A percentile compares a stretch with the other conserved stretches of the same genome.
phyloP scores from a whole-genome alignment of 2,329 filamentous ascomycete species.

The Pseudocercospora fijiensis region DNA sequence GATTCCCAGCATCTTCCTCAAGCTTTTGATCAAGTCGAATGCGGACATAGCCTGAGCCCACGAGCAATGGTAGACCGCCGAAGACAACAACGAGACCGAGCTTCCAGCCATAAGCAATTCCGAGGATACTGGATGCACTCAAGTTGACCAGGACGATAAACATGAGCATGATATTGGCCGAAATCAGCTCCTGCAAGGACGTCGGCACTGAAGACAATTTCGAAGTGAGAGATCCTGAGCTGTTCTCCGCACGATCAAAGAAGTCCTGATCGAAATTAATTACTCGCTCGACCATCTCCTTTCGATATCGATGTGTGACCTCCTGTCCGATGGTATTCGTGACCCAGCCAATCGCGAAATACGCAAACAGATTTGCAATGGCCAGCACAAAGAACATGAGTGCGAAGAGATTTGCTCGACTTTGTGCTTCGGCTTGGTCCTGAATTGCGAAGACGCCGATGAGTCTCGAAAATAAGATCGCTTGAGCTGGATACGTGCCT shows the following conservation, averaged over 20 bases:
- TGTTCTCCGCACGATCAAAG: conserved; percentile 49
- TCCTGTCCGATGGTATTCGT: conserved; percentile 50
- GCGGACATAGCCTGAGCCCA: conserved; percentile 38
- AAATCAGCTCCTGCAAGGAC: conserved; percentile 52
- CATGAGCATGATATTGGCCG: conserved; percentile 45
- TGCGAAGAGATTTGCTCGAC: conserved; percentile 52
- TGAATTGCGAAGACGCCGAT: conserved; percentile 49
- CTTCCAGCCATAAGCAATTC: conserved; percentile 41
- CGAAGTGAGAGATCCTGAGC: conserved; percentile 50
- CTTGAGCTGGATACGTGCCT: conserved; percentile 50
- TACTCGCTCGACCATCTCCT: conserved; percentile 37
- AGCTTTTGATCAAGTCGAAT: conserved; percentile 39
- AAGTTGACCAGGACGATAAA: conserved; percentile 39
- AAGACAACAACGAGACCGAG: conserved; percentile 39
- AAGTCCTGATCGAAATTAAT: conserved; percentile 37
- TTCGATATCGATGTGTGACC: conserved; percentile 39
- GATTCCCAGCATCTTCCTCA: conserved; percentile 32
- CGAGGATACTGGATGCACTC: conserved; percentile 33
- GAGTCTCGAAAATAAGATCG: conserved; percentile 52
- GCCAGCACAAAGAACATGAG: conserved; percentile 59
- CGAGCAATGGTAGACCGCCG: conserved; percentile 36
- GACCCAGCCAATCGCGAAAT: conserved; percentile 48
- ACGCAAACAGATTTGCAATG: conserved; percentile 47
- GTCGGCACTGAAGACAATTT: conserved; percentile 52
- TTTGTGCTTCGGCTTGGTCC: conserved; percentile 38